A percentile compares a stretch with the other conserved stretches of the same genome.
These are phyloP conservation scores for Xylaria sp. DNA, from an alignment of 2,329 filamentous ascomycete genomes.

Conservation along the genomic window DNA sequence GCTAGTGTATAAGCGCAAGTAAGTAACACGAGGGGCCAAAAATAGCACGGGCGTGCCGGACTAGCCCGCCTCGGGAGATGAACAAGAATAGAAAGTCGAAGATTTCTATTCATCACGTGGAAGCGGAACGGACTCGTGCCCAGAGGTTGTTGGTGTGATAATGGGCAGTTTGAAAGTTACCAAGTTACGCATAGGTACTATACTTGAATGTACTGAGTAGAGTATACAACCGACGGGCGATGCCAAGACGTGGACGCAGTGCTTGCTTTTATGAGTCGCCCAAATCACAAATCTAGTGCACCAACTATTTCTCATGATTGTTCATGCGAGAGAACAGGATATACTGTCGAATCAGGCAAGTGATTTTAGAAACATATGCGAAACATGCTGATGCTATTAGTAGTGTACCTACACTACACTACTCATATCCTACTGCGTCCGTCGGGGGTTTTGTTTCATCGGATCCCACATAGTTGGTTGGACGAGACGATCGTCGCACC, in stretches of 20 bases:
- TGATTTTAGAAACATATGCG: slow-evolving; percentile 21
- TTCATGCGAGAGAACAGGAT: background rate
- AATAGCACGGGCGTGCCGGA: slow-evolving; percentile 28
- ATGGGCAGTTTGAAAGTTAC: background rate
- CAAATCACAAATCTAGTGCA: background rate
- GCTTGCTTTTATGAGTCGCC: background rate
- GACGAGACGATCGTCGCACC: slow-evolving; percentile 19
- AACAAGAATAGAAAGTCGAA: slow-evolving; percentile 9
- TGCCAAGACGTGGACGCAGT: background rate
- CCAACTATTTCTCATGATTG: background rate
- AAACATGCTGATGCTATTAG: slow-evolving; percentile 30
- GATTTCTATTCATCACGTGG: slow-evolving; percentile 3
- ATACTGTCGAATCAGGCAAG: slow-evolving; percentile 18
- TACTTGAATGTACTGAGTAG: background rate
- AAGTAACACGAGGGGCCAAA: slow-evolving; percentile 28
- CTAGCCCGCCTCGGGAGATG: slow-evolving; percentile 8
- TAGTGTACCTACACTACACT: no score
- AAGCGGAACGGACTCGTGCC: background rate
- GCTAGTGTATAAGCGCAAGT: background rate
- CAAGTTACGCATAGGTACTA: background rate
- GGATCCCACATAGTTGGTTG: slow-evolving; percentile 6
- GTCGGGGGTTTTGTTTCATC: slow-evolving; percentile 28
- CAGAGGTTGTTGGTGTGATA: slow-evolving; percentile 1
- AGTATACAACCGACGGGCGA: background rate
- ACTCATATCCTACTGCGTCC: no score